A percentile compares a stretch with the other conserved stretches of the same genome.
These are phyloP conservation scores for Collybia nuda DNA, from an alignment of 768 basidiomycete species.

Conservation along the genomic window DNA sequence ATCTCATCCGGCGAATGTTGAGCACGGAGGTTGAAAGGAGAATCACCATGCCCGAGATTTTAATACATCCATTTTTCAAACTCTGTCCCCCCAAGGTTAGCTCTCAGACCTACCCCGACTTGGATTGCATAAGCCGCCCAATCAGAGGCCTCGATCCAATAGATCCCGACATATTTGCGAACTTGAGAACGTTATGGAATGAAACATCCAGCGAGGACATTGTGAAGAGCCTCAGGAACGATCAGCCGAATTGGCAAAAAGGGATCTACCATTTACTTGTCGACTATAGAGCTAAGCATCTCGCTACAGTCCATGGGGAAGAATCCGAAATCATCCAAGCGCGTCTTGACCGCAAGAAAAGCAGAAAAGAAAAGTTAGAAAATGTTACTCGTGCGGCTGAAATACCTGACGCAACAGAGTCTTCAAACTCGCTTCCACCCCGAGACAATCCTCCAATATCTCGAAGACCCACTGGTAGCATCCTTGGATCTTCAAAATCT, in stretches of 20 bases:
- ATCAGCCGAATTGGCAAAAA: constrained; percentile 89
- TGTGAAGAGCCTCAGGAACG: constrained; percentile 59
- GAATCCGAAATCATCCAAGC: constrained; percentile 44
- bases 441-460: constrained; percentile 65
- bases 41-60: constrained; percentile 82
- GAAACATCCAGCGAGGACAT: constrained; percentile 75
- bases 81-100: constrained; percentile 48
- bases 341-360: constrained; percentile 34
- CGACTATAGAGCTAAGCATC: constrained; percentile 73
- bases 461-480: constrained; percentile 44
- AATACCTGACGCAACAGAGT: constrained; percentile 24
- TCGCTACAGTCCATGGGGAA: constrained; percentile 76
- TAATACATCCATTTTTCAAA: constrained; percentile 77
- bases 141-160: constrained; percentile 63
- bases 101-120: constrained; percentile 47
- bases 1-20: constrained; percentile 82
- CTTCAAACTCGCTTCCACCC: constrained; percentile 44
- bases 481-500: constrained; percentile 16
- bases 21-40: constrained; percentile 69
- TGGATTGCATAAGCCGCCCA: constrained; percentile 70
- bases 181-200: constrained; percentile 91
- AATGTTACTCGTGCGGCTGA: constrained; percentile 18
- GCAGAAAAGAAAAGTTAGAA: constrained; percentile 24
- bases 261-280: constrained; percentile 91
- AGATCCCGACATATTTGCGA: constrained; percentile 87